These are phyloP conservation scores for Penicillium sp. DNA, from an alignment of 2,329 filamentous ascomycete species.

Conservation along the genomic window DNA sequence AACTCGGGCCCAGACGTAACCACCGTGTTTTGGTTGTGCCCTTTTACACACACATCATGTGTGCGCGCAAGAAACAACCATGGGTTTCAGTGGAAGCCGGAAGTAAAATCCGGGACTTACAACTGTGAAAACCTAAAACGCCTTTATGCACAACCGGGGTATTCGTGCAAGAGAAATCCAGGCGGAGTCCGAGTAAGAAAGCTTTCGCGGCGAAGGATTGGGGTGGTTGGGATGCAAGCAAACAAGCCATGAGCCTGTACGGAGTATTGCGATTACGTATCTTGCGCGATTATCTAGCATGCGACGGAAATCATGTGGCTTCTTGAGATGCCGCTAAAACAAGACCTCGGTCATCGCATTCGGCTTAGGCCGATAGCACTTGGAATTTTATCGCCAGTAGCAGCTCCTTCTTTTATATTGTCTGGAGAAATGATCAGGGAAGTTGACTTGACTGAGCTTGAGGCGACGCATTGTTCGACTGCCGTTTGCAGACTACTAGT, in stretches of 20 bases:
- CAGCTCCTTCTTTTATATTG: background rate
- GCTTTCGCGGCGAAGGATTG: background rate
- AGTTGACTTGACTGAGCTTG: background rate
- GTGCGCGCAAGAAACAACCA: background rate
- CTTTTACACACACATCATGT: background rate
- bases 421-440: background rate
- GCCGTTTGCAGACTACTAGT: slow-evolving; percentile 24
- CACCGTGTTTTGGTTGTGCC: background rate
- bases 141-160: background rate
- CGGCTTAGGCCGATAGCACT: background rate
- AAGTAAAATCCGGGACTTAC: background rate
- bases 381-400: background rate
- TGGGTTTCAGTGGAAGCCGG: background rate
- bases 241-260: background rate
- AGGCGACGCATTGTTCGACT: background rate
- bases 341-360: background rate
- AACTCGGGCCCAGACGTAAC: background rate
- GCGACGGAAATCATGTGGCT: background rate
- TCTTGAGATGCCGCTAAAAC: background rate
- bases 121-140: background rate
- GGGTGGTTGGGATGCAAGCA: background rate
- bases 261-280: background rate
- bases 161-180: background rate
- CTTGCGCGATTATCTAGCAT: background rate
- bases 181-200: background rate